Evolutionary conservation across 768 basidiomycete species (phyloP), one percentile per base, ranked within the genome.

Genomic region (Tremella yokohamensis): DNA sequence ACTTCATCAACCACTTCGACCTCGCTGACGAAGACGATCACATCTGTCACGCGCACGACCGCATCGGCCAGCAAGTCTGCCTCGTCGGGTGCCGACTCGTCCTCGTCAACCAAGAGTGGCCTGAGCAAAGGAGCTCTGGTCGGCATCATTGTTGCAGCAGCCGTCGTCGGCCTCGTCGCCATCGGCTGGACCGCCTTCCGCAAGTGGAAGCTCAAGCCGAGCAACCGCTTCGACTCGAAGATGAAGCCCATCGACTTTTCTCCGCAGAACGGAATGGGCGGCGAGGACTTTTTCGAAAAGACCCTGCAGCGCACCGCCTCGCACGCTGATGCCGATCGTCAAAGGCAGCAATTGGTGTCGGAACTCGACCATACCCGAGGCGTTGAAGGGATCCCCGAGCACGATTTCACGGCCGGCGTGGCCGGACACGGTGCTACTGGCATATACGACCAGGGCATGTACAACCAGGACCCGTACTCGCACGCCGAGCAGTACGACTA

Each of bases 171-270:
- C 38, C 56, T 64, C 0, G 66, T 61, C 1, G 66, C 61, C 13
- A 60, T 63, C 15, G 63, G 64, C 8, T 76, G 67, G 64, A 74
- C 73, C 1, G 49, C 64, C 22, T 72, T 76, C 62, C 58, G 75
- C 44, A 74, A 71, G 45, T 71, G 61, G 61, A 76, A 76, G 56
- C 53, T 76, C 29, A 51, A 58, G 20, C 75, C 75, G 16, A 68
- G 60, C 22, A 66, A 64, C 47, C 51, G 67, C 45, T 76, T 76
- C 54, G 69, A 70, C 51, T 53, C 58, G 52, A 66, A 64, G 24
- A 65, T 73, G 69, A 64, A 68, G 48, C 70, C 75, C 9, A 68
- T 76, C 52, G 69, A 73, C 53, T 76, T 76, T 51, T 65, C 65
- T 22, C 75, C 75, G n/a, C 49, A 63, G 20, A 54, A 60, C 40